Evolutionary conservation across 352 stramenopile genomes (phyloP), one percentile per base, ranked within the genome.

Genomic region (Phytophthora citricola): DNA sequence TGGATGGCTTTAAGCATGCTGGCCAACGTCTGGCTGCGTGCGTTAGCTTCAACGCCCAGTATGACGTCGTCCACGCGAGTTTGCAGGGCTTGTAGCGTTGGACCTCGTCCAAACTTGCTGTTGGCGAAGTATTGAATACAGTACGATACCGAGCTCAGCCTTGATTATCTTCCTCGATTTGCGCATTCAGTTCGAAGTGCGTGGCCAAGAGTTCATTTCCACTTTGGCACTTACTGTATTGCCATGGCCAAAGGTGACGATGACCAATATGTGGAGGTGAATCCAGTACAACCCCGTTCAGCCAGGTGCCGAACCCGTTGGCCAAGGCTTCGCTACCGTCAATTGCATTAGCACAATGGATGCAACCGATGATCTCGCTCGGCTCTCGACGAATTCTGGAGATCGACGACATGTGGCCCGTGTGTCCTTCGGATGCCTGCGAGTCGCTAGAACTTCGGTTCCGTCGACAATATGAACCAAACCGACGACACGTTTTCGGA

Each of bases 351-450:
- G 70, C 47, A n/a, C 65, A 69, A 51, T 81, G 76, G 72, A 69
- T 76, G 12, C 61, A 78, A 36, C 61, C 69, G 5, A 66, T 84
- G 62, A 49, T 83, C 27, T 73, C 67, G 14, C 52, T 75, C 3
- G 69, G 69, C 0, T 38, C 76, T 24, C 44, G 47, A 11, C 66
- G 68, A 6, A 43, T 74, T 14, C 47, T 84, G 15, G 58, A 79
- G 24, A 34, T 63, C 9, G 53, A 70, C 7, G 75, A 79, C 38
- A 31, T 79, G 20, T 83, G 72, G 69, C 52, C 49, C 0, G 32
- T 83, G 6, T 73, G 67, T 36, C 12, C 53, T 10, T 55, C 39
- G 9, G 69, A 81, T 36, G 40, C 69, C 24, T 73, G 64, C 36
- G 69, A 54, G 12, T 51, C 58, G 12, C 58, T 78, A 6, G 60